Evolutionary conservation across 1,139 yeast genomes (phyloP), one percentile per base, ranked within the genome.

Genomic region (Petasospora fabianii): DNA sequence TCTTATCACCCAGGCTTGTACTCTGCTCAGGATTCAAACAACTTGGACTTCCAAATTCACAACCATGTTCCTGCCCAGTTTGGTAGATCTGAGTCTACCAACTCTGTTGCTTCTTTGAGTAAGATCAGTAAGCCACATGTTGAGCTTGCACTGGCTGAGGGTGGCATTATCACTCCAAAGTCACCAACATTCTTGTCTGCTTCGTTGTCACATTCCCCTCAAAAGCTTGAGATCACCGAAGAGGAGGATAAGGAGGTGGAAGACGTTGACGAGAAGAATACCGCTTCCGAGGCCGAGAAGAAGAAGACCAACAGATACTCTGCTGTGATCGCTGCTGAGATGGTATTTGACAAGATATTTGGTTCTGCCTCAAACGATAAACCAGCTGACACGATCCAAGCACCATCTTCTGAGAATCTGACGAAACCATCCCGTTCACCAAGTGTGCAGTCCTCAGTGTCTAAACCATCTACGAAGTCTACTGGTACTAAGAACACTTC

Each of bases 1-100:
- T 82, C 90, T 8, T 84, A 81, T 55, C 90, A 84, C 55, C 92
- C 94, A 11, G 66, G 69, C 1, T 56, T 66, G 19, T 58, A 62
- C 39, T 54, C 71, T 9, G 52, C 65, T 6, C 54, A 50, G 14
- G 62, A 60, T 35, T 7, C 35, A 3, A 20, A 34, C 24, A 22
- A 19, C 32, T 32, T 39, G 33, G 44, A 43, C n/a, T 39, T 35
- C 40, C 42, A 41, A 6, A 2, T 35, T 12, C 20, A 30, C 18
- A 22, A 18, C 24, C 26, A 33, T 32, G 22, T 33, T 15, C 35
- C 43, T 8, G 12, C 35, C 12, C 39, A 35, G 10, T 71, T 48
- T 62, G 66, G 13, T 60, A 73, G 64, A 76, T 73, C 54, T 61
- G 72, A 59, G 71, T 77, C 57, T 67, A 68, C 50, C 59, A 69